These are phyloP conservation scores for Viola odorata DNA, from an alignment of 345 rosid genomes.

Conservation along the genomic window DNA sequence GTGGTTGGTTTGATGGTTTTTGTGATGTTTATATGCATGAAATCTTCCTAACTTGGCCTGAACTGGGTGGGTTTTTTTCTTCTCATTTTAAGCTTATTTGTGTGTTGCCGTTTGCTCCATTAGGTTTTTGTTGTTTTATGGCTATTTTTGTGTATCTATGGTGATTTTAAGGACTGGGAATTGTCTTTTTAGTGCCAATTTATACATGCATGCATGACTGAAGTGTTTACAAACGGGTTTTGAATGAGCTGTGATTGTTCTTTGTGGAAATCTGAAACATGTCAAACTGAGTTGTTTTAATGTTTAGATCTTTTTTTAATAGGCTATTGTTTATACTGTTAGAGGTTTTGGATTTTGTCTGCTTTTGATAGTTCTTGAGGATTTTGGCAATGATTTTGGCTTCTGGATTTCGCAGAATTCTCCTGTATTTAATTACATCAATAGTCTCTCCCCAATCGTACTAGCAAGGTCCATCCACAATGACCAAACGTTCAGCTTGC, in stretches of 20 bases:
- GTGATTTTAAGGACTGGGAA: background rate
- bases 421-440: slow-evolving; percentile 62
- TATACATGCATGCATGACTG: background rate
- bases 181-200: background rate
- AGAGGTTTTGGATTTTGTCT: background rate
- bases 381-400: background rate
- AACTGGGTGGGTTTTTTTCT: background rate
- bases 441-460: slow-evolving; percentile 56
- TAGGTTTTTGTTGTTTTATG: background rate
- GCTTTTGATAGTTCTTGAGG: background rate
- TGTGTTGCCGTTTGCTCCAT: background rate
- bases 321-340: background rate
- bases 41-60: background rate
- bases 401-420: slow-evolving; percentile 49
- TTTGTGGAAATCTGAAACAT: background rate
- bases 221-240: background rate
- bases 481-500: slow-evolving; percentile 30
- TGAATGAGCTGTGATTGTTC: background rate
- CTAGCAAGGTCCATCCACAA: slow-evolving; percentile 30
- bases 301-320: background rate
- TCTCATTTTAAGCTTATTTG: background rate
- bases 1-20: background rate
- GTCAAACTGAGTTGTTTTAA: background rate
- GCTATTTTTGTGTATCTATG: background rate
- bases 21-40: background rate